Evolutionary conservation across 1,284 basidiomycete species (phyloP).

Genomic region (Ustilago vetiveriae): DNA sequence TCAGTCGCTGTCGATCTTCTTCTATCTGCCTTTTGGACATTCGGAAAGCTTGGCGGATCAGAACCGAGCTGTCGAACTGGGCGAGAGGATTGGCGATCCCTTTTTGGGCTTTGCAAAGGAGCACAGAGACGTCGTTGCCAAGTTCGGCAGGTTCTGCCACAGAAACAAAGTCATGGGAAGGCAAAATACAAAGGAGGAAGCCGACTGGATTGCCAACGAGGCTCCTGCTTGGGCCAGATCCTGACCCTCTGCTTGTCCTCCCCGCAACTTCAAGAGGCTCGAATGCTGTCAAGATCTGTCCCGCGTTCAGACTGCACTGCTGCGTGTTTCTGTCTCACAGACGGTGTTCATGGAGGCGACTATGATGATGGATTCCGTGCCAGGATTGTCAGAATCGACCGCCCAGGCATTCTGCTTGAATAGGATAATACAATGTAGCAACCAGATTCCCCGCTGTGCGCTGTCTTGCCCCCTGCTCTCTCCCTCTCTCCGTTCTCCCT

Average conservation of each 20-base stretch:
- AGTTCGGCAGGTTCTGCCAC: constrained; percentile 41
- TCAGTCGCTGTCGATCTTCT: constrained; percentile 9
- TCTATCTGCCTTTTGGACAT: constrained; percentile 34
- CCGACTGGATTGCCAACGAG: constrained; percentile 7
- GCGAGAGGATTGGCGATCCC: constrained; percentile 17
- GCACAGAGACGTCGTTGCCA: constrained; percentile 24
- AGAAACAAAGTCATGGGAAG: constrained; percentile 25
- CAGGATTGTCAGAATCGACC: too few relatives aligned
- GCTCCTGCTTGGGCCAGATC: constrained; percentile 33
- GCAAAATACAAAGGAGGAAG: constrained; percentile 28
- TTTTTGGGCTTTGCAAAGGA: constrained; percentile 25
- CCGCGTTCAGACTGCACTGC: too few relatives aligned
- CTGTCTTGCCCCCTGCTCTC: too few relatives aligned
- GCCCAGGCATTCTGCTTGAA: too few relatives aligned
- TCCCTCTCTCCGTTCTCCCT: background rate
- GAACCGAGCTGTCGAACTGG: constrained; percentile 21
- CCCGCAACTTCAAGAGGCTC: too few relatives aligned
- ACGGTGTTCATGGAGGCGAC: too few relatives aligned
- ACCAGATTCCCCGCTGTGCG: too few relatives aligned
- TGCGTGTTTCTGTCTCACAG: too few relatives aligned
- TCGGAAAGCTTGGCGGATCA: constrained; percentile 39
- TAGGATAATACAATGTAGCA: too few relatives aligned
- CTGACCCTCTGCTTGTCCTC: background rate
- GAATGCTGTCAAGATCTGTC: too few relatives aligned
- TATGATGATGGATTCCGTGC: too few relatives aligned